Percentiles rank a stretch among this genome's conserved stretches.
These are phyloP conservation scores for Tetraselmis chui DNA, from an alignment of 139 green algal genomes.

Conservation along the genomic window DNA sequence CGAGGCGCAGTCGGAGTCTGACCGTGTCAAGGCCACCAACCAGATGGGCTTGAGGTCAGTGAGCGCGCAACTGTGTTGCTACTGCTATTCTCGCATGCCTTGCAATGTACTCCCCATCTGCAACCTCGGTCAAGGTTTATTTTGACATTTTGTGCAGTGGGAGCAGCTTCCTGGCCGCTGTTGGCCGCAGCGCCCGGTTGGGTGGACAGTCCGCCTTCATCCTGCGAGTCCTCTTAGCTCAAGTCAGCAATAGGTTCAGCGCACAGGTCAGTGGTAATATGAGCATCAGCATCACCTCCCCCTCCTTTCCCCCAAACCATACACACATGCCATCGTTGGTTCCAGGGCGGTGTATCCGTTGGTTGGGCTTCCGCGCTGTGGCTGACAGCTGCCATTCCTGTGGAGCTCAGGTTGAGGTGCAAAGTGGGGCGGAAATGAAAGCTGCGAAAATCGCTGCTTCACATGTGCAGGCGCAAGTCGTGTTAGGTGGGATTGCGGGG, in stretches of 20 bases:
- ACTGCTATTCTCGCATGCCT: not conserved
- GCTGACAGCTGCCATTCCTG: too few species aligned
- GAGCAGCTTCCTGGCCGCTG: slow-evolving; percentile 27
- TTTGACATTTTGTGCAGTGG: not conserved
- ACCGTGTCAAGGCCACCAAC: not conserved
- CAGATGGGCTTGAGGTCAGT: not conserved
- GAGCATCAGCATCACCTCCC: too few species aligned
- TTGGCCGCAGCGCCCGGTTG: slow-evolving; percentile 42
- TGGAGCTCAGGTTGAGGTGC: slow-evolving; percentile 23
- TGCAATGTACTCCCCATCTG: too few species aligned
- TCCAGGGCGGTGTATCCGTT: too few species aligned
- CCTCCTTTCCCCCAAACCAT: too few species aligned
- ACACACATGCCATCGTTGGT: too few species aligned
- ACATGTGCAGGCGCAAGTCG: slow-evolving; percentile 41
- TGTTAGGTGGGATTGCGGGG: slow-evolving; percentile 55
- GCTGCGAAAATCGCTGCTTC: slow-evolving; percentile 40
- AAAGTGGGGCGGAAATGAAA: slow-evolving; percentile 52
- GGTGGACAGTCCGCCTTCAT: slow-evolving; percentile 53
- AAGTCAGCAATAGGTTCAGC: not conserved
- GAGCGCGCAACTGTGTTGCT: not conserved
- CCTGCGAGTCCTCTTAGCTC: slow-evolving; percentile 53
- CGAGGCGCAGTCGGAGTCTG: not conserved
- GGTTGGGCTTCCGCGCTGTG: too few species aligned
- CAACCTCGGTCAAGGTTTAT: too few species aligned
- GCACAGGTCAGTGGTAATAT: not conserved